Evolutionary conservation across 2,329 filamentous ascomycete species (phyloP), one percentile per base, ranked within the genome.

Genomic region (Aspergillus sp.): DNA sequence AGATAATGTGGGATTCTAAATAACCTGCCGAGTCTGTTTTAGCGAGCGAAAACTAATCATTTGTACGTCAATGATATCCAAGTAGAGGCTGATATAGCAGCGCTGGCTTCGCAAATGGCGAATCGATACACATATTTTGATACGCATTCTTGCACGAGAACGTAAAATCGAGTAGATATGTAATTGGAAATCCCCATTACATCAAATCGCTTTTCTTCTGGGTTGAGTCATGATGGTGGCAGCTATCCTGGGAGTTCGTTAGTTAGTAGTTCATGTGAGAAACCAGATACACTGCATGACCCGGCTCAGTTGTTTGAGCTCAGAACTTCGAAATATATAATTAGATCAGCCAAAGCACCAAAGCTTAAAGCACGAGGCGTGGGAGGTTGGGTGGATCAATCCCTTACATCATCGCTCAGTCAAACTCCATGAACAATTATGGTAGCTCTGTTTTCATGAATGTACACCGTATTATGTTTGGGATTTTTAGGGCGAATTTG

Each of bases 1-100:
- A 80, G 66, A 66, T 78, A 42, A 79, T 80, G 76, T 79, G 78
- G 78, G 77, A 79, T 71, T 74, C 73, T 36, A 71, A 66, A 50
- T 73, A 66, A 62, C 22, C 24, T 12, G 22, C 43, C 13, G 22
- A 15, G 22, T 42, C 36, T 51, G 38, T 30, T 41, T 32, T n/a
- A 26, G 20, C 34, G 5, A 26, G 22, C n/a, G 24, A 26, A 6
- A 12, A 20, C 32, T 7, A 26, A 15, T 12, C 12, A 6, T 24
- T n/a, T 42, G 41, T 13, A 11, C 13, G 32, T 38, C 18, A 22
- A 20, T 48, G 26, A 32, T 32, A 49, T 18, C 18, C 18, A 22
- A n/a, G 34, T 49, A 49, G 20, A 36, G 12, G 17, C 32, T 20
- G 17, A 4, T 34, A 30, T 15, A 30, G 26, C 8, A 30, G 26